A percentile compares a stretch with the other conserved stretches of the same genome.
Conservation (phyloP, 108 stramenopile genomes). For the Cyclotella baltica region DNA sequence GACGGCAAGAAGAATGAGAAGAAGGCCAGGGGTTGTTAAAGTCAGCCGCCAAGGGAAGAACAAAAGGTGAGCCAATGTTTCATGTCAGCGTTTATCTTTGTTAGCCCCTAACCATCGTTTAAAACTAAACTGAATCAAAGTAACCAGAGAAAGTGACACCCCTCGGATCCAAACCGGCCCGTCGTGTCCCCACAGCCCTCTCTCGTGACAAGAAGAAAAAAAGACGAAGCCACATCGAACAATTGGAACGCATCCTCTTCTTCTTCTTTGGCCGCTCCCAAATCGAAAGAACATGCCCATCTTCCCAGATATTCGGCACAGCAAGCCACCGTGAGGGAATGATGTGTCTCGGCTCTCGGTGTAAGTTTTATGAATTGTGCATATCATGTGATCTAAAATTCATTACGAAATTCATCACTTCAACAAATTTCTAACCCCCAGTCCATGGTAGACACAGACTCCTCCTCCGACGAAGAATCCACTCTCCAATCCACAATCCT, state of each 20-base stretch:
- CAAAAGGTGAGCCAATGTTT: too few relatives aligned
- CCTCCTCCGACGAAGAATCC: conserved; percentile 54
- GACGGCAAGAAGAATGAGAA: too few relatives aligned
- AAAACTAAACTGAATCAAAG: not conserved
- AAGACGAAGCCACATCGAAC: not conserved
- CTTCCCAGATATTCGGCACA: conserved; percentile 56
- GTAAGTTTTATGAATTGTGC: too few relatives aligned
- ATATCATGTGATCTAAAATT: too few relatives aligned
- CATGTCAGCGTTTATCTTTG: too few relatives aligned
- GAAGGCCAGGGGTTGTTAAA: too few relatives aligned
- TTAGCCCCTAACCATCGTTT: too few relatives aligned
- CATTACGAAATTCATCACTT: too few relatives aligned
- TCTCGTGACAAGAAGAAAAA: conserved; percentile 20
- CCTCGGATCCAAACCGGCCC: conserved; percentile 11
- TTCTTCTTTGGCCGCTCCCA: not conserved
- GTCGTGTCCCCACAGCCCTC: conserved; percentile 21
- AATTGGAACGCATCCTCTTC: not conserved
- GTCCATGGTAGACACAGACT: conserved; percentile 61
- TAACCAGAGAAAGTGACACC: conserved; percentile 4
- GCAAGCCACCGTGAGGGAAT: conserved; percentile 85
- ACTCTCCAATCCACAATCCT: not conserved
- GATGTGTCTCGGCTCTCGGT: conserved; percentile 85
- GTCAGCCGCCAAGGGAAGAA: too few relatives aligned
- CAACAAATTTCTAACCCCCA: not conserved
- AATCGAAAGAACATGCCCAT: not conserved